Base-by-base conservation (phyloP, 2,329 filamentous ascomycete genomes). In the Pestalotiopsis sp. region DNA sequence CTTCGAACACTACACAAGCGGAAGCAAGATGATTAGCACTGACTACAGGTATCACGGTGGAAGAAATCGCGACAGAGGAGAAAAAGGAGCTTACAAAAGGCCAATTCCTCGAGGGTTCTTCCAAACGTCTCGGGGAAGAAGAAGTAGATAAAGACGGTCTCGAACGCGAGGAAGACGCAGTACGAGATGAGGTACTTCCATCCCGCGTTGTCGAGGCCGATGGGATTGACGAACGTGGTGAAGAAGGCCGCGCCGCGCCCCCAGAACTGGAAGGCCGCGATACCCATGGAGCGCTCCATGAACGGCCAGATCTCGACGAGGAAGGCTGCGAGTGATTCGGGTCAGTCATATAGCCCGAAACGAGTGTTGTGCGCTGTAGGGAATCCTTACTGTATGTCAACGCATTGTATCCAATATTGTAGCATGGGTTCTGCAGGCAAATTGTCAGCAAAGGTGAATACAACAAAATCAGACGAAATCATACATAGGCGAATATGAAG, bases 91-190 rank as follows among this genome's bases (percentile, higher is more conserved):
- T 74, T 78, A 83, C 81, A 73, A 73, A 83, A 83, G 2, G 80
- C 72, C 61, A 83, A 75, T 65, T 96, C 93, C 82, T 96, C 93
- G 27, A 96, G 84, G 66, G 92, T 91, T 68, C 94, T 87, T 70
- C 94, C 94, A 70, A 91, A 92, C 0, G 94, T 97, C 81, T 97
- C 94, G 11, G 94, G 93, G 78, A 95, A 97, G 71, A 95, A 86
- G 80, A 94, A 92, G 81, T 91, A 96, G 65, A 96, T 91, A 89
- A 80, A 73, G 31, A 61, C 67, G 56, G 83, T 76, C 73, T 84
- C 81, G 45, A 83, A 80, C 2, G 76, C 75, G 13, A 84, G 77
- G 77, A 82, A 84, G 36, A 78, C 80, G 71, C 81, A 82, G 70
- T 84, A 84, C 11, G 82, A 81, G 36, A 82, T 80, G 45, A 84